Percentiles rank a stretch among this genome's conserved stretches.
These are phyloP conservation scores for Aspergillus cejpii DNA, from an alignment of 2,329 filamentous ascomycete genomes.

Conservation along the genomic window DNA sequence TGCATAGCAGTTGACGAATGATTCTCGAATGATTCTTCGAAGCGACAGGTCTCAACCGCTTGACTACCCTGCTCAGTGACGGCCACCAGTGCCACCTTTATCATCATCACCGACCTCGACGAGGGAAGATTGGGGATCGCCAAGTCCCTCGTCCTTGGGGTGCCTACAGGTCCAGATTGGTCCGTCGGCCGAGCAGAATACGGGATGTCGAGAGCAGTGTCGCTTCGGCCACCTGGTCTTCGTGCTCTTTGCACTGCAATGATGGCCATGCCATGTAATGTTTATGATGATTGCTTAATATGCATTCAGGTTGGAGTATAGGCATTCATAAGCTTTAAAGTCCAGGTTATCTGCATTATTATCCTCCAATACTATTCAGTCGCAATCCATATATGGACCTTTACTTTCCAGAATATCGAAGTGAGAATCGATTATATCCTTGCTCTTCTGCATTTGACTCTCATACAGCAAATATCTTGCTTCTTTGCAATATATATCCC, in stretches of 20 bases:
- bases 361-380: too few relatives aligned
- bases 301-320: conserved; percentile 15
- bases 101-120: conserved; percentile 93
- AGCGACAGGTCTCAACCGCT: conserved; percentile 71
- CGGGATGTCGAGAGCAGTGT: conserved; percentile 85
- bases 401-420: too few relatives aligned
- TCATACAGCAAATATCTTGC: too few relatives aligned
- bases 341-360: too few relatives aligned
- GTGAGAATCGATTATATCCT: too few relatives aligned
- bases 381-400: too few relatives aligned
- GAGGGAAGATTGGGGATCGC: conserved; percentile 78
- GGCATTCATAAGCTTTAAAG: conserved; percentile 11
- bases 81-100: conserved; percentile 82
- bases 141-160: conserved; percentile 70
- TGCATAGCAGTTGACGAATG: conserved; percentile 4
- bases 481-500: too few relatives aligned
- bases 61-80: conserved; percentile 79
- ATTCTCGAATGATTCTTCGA: conserved; percentile 8
- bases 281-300: conserved; percentile 18
- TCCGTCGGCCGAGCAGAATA: conserved; percentile 60
- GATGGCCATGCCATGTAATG: conserved; percentile 12
- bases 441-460: too few relatives aligned
- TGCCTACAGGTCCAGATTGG: conserved; percentile 57
- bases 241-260: conserved; percentile 9
- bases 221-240: conserved; percentile 67